Conservation (phyloP, 345 rosid genomes). For the Stellera chamaejasme region DNA sequence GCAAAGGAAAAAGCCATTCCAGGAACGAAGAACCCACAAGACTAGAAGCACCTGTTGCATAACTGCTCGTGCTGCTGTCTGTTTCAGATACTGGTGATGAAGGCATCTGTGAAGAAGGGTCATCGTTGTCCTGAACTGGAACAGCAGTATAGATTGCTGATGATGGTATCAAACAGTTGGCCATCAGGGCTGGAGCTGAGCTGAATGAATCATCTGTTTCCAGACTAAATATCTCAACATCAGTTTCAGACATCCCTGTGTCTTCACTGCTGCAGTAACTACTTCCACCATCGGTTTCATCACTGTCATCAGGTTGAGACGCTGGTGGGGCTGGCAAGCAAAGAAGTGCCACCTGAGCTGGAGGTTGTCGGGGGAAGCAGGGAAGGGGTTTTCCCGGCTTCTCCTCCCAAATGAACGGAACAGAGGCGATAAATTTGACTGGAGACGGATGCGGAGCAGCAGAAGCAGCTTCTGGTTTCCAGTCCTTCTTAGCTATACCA, state of each 20-base stretch:
- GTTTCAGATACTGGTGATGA: slow-evolving; percentile 53
- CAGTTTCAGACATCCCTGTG: slow-evolving; percentile 16
- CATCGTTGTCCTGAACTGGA: slow-evolving; percentile 24
- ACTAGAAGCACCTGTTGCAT: slow-evolving; percentile 53
- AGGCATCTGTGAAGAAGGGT: slow-evolving; percentile 19
- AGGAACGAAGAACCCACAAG: slow-evolving; percentile 67
- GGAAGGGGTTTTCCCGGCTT: slow-evolving; percentile 58
- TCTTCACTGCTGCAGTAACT: slow-evolving; percentile 3
- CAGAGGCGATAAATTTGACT: slow-evolving; percentile 52
- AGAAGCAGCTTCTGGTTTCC: slow-evolving; percentile 43
- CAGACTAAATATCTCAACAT: slow-evolving; percentile 28
- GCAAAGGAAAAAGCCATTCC: slow-evolving; percentile 78
- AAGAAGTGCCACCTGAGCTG: slow-evolving; percentile 13
- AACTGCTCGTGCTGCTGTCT: slow-evolving; percentile 59
- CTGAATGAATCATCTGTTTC: slow-evolving; percentile 47
- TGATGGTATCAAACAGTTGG: slow-evolving; percentile 31
- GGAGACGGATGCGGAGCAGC: slow-evolving; percentile 27
- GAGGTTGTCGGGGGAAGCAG: slow-evolving; percentile 18
- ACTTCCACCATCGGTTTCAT: slow-evolving; percentile 12
- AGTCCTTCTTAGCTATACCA: slow-evolving; percentile 63
- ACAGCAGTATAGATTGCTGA: slow-evolving; percentile 26
- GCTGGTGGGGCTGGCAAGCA: slow-evolving; percentile 29
- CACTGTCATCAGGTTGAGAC: slow-evolving; percentile 9
- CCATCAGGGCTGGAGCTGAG: slow-evolving; percentile 44
- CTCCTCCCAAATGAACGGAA: slow-evolving; percentile 81